Base-by-base conservation (phyloP, 2,329 filamentous ascomycete species). In the Chaetomium sp. region DNA sequence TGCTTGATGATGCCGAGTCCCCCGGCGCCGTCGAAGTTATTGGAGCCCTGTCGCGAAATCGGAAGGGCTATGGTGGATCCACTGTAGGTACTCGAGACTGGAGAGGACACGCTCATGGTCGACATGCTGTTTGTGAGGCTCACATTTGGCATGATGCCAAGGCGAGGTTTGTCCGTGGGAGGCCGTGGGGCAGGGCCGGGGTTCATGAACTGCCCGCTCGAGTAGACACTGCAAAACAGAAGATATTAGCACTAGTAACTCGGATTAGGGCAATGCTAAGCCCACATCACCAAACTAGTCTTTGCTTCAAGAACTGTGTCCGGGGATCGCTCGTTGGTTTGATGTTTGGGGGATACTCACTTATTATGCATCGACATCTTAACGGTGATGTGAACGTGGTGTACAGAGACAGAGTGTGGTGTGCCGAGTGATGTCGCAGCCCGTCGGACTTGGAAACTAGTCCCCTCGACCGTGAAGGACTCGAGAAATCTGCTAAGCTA, bases 151-250 rank as follows among this genome's bases (percentile, higher is more conserved):
- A 90, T 92, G 66, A 96, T 84, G 72, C 89, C 88, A 70, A 97
- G 86, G 74, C 91, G 89, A 67, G 93, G 91, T 73, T 91, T 87
- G 74, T 95, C 91, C 66, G 85, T 89, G 23, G 94, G 95, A 67
- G 95, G 94, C 73, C 91, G 90, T 70, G 95, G 95, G 71, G 95
- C 94, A 72, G 95, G 94, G 70, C 95, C 93, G 68, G 95, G 93
- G 78, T 98, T 98, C 91, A 98, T 96, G 81, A 98, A 98, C 77
- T 88, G 86, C 72, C 83, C 85, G 69, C 81, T 80, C 50, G 84
- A 79, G 74, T 87, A 89, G 72, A 84, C 78, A 74, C 84, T 87
- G 73, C 67, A 42, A 55, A 29, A 58, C 53, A 38, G 50, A 38
- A 27, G 25, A 60, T 21, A 47, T 70, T 58, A 70, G 69, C 66